Evolutionary conservation across 345 rosid species (phyloP), one percentile per base, ranked within the genome.

Genomic region (Ceriops zippeliana): DNA sequence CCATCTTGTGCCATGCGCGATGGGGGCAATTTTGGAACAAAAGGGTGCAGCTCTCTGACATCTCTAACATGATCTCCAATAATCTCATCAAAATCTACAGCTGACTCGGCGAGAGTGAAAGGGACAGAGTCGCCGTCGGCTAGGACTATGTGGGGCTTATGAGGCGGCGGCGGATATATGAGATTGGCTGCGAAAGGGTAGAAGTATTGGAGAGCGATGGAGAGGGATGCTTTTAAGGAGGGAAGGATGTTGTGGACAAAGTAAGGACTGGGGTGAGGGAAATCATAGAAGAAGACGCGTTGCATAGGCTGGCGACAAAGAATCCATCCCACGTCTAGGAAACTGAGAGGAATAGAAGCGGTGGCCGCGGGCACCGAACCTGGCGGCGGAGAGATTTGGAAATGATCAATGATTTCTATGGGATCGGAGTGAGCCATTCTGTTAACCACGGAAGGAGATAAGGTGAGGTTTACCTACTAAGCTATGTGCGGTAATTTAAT

Each of bases 81-180:
- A 22, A 78, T 49, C 19, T 65, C 58, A 34, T 58, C 8, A 21
- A 80, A 77, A 64, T 75, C 78, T 2, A 16, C 22, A 15, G 56
- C 7, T 9, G 86, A 80, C 63, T 75, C 82, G 7, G 74, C 81
- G 5, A 81, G 69, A 5, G 73, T 69, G 20, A 83, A 49, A 13
- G 65, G 27, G n/a, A 80, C 47, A 10, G 75, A 75, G 58, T 61
- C 70, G 10, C 70, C 68, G 1, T 66, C 32, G 7, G 27, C 38
- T 74, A 30, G 62, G 34, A 73, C 34, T 46, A 80, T 66, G 37
- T 17, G 66, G 58, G 86, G 82, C 17, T 58, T 59, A 17, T 34
- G 37, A 24, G 80, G 79, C 1, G 75, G 80, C 1, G 70, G 54
- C 5, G 84, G 84, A 63, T 37, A 46, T 10, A 32, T 42, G 13